phyloP scores from a whole-genome alignment of 352 stramenopile genomes.

The Pythium brachiatum region DNA sequence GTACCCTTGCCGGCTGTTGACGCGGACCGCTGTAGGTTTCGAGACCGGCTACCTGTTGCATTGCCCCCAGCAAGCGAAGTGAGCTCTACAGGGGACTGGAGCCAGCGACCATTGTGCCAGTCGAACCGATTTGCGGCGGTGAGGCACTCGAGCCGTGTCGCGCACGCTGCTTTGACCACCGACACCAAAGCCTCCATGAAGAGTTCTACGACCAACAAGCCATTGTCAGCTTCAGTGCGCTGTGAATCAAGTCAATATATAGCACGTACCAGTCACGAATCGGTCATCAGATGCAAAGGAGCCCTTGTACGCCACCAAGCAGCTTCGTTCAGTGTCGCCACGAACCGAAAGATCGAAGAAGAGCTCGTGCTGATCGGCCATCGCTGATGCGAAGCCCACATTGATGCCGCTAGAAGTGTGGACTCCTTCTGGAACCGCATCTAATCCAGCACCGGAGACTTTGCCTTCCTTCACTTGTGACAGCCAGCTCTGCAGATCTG shows the following conservation, averaged over 20 bases:
- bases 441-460: constrained; percentile 66
- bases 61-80: background rate
- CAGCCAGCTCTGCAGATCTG: constrained; percentile 74
- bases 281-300: constrained; percentile 45
- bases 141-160: constrained; percentile 51
- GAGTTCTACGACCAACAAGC: constrained; percentile 29
- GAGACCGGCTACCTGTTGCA: background rate
- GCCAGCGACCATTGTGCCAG: constrained; percentile 58
- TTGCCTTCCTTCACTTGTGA: constrained; percentile 74
- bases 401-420: constrained; percentile 2
- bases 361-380: constrained; percentile 19
- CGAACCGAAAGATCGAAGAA: constrained; percentile 22
- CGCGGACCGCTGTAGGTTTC: constrained; percentile 2
- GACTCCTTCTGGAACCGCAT: constrained; percentile 24
- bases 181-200: constrained; percentile 64
- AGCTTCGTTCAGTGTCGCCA: constrained; percentile 25
- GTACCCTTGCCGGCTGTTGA: constrained; percentile 9
- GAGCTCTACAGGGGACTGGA: constrained; percentile 56
- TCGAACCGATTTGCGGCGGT: constrained; percentile 48
- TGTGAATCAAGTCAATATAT: background rate
- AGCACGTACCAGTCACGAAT: constrained; percentile 30
- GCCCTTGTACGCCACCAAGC: constrained; percentile 31
- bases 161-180: constrained; percentile 49
- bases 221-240: background rate
- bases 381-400: background rate